Percentiles rank a stretch among this genome's conserved stretches.
phyloP scores from a whole-genome alignment of 2,329 filamentous ascomycete species.

The Penicillium frequentans region DNA sequence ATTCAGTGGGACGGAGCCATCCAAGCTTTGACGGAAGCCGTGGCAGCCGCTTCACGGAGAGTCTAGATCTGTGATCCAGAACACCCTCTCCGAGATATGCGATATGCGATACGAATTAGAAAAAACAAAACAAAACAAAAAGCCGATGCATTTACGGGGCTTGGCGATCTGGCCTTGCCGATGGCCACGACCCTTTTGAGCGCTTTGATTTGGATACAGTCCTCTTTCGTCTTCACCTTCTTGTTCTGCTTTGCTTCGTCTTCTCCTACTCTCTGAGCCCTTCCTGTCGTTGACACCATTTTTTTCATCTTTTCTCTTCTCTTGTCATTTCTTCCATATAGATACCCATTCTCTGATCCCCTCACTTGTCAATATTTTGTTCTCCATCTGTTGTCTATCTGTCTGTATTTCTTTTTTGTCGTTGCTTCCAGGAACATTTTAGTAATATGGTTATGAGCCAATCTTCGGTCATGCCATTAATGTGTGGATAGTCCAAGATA shows the following conservation, averaged over 20 bases:
- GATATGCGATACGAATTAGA: conserved; percentile 21
- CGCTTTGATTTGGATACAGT: conserved; percentile 3
- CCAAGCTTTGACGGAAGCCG: conserved; percentile 46
- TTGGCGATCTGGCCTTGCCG: not conserved
- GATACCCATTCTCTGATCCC: conserved; percentile 20
- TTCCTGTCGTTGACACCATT: conserved; percentile 2
- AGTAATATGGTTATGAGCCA: conserved; percentile 1
- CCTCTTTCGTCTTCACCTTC: not conserved
- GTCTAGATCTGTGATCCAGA: conserved; percentile 27
- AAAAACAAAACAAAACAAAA: conserved; percentile 12
- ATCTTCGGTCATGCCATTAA: not conserved
- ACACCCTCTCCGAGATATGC: conserved; percentile 5
- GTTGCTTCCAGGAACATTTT: not conserved
- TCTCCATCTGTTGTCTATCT: not conserved
- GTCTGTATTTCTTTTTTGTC: conserved; percentile 2
- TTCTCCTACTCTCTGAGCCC: not conserved
- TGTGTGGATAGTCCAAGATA: conserved; percentile 2
- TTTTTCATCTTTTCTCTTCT: conserved; percentile 4
- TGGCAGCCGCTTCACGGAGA: conserved; percentile 46
- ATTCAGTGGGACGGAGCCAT: conserved; percentile 44
- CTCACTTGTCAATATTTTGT: conserved; percentile 3
- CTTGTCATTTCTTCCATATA: conserved; percentile 12
- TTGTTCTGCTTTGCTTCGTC: not conserved
- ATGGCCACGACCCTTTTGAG: conserved; percentile 5
- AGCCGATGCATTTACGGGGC: conserved; percentile 14